Conservation (phyloP, 1,139 yeast species). For the Saccharomyces hybrid region DNA sequence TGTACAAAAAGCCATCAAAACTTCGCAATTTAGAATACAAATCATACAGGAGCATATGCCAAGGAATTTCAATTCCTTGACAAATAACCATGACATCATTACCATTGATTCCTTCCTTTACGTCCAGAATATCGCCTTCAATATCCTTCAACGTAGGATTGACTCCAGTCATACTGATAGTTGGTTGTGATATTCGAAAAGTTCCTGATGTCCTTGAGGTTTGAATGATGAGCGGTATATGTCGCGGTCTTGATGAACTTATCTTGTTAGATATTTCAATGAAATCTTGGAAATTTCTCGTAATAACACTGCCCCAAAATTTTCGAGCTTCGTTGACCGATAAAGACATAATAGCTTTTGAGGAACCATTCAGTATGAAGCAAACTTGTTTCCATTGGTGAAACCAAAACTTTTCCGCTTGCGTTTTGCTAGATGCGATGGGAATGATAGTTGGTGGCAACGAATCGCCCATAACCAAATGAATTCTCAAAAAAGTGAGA, state of each 20-base stretch:
- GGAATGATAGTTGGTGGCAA: conserved; percentile 56
- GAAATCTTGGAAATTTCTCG: conserved; percentile 31
- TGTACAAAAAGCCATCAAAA: conserved; percentile 72
- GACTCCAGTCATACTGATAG: neutral
- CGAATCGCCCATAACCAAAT: conserved; percentile 36
- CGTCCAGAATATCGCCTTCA: conserved; percentile 3
- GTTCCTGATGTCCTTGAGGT: neutral
- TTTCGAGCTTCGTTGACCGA: conserved; percentile 51
- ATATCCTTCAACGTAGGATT: conserved; percentile 38
- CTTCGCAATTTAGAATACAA: conserved; percentile 50
- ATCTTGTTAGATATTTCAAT: conserved; percentile 37
- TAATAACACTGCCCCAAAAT: conserved; percentile 49
- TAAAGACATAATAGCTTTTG: conserved; percentile 68
- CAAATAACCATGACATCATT: conserved; percentile 38
- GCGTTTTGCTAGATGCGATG: conserved; percentile 26
- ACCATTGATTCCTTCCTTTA: conserved; percentile 12
- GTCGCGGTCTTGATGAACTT: conserved; percentile 32
- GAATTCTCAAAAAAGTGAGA: conserved; percentile 44
- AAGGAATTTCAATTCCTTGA: conserved; percentile 58
- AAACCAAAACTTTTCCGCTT: conserved; percentile 50
- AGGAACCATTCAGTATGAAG: conserved; percentile 61
- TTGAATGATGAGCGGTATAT: conserved; percentile 56
- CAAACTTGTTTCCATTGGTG: conserved; percentile 78
- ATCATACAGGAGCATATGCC: conserved; percentile 42
- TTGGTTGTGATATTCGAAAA: neutral